phyloP scores from a whole-genome alignment of 495 filamentous ascomycete genomes.

The Trichoderma gamsii region DNA sequence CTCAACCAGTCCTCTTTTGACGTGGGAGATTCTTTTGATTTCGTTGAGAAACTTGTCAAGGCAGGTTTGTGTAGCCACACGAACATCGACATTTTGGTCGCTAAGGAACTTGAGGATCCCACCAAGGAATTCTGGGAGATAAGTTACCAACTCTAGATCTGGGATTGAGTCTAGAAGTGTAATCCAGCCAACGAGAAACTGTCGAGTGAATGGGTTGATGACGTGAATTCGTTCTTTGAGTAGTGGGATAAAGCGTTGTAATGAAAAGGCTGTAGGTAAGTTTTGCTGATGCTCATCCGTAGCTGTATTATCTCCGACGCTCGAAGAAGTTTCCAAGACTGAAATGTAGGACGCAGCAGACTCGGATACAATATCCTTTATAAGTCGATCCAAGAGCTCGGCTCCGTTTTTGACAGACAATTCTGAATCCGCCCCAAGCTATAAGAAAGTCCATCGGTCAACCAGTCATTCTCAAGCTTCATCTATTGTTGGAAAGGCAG shows the following conservation, averaged over 20 bases:
- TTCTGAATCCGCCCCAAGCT: slow-evolving; percentile 95
- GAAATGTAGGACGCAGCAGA: slow-evolving; percentile 94
- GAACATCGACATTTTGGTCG: slow-evolving; percentile 86
- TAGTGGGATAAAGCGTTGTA: slow-evolving; percentile 85
- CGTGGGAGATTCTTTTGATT: slow-evolving; percentile 86
- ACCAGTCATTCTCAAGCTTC: not conserved
- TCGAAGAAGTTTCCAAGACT: slow-evolving; percentile 58
- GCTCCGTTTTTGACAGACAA: slow-evolving; percentile 98
- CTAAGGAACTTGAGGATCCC: slow-evolving; percentile 90
- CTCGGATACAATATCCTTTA: slow-evolving; percentile 98
- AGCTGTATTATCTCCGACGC: slow-evolving; percentile 46
- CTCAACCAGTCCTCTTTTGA: slow-evolving; percentile 89
- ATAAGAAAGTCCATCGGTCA: not conserved
- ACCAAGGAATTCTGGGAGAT: slow-evolving; percentile 84
- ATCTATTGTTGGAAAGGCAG: not conserved
- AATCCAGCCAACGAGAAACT: slow-evolving; percentile 94
- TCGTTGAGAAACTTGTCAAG: slow-evolving; percentile 91
- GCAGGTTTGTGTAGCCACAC: slow-evolving; percentile 80
- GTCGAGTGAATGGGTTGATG: slow-evolving; percentile 87
- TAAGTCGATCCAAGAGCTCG: slow-evolving; percentile 87
- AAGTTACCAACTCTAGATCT: slow-evolving; percentile 89
- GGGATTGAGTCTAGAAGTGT: slow-evolving; percentile 93
- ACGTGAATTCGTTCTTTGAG: slow-evolving; percentile 90
- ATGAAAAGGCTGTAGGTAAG: slow-evolving; percentile 83
- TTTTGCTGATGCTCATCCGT: slow-evolving; percentile 47